These are phyloP conservation scores for Hysterium pulicare DNA, from an alignment of 2,329 filamentous ascomycete genomes.

Conservation along the genomic window DNA sequence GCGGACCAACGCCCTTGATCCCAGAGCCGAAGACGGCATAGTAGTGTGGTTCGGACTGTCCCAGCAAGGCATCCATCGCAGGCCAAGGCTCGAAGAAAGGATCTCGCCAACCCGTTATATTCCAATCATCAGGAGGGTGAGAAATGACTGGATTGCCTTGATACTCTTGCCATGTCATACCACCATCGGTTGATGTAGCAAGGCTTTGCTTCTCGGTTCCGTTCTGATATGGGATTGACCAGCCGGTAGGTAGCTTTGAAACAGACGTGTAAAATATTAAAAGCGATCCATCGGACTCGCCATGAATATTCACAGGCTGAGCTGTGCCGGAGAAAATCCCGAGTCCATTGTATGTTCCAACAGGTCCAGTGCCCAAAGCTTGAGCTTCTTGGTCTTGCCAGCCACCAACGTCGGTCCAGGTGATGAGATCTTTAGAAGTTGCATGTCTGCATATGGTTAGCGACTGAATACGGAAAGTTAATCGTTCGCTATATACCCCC, in stretches of 20 bases:
- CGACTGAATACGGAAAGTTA: slow-evolving; percentile 29
- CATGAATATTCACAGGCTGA: slow-evolving; percentile 47
- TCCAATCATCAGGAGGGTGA: slow-evolving; percentile 42
- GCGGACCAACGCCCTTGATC: slow-evolving; percentile 46
- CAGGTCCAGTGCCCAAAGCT: slow-evolving; percentile 39
- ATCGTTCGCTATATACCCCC: slow-evolving; percentile 26
- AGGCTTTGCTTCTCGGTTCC: slow-evolving; percentile 47
- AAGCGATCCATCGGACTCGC: slow-evolving; percentile 46
- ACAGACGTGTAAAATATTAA: slow-evolving; percentile 49
- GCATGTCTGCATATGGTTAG: slow-evolving; percentile 48
- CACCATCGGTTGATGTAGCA: slow-evolving; percentile 45
- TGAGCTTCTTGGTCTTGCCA: slow-evolving; percentile 45
- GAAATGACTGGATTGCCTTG: slow-evolving; percentile 46
- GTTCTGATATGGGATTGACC: slow-evolving; percentile 42
- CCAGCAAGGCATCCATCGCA: slow-evolving; percentile 43
- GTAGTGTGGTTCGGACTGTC: slow-evolving; percentile 42
- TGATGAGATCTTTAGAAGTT: slow-evolving; percentile 48
- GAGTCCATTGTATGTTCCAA: slow-evolving; percentile 47
- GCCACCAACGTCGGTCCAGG: slow-evolving; percentile 43
- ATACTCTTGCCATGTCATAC: slow-evolving; percentile 47
- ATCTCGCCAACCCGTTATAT: slow-evolving; percentile 42
- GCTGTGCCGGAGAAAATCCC: slow-evolving; percentile 54
- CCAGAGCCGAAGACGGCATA: slow-evolving; percentile 47
- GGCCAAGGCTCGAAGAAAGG: slow-evolving; percentile 39
- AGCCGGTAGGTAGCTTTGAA: slow-evolving; percentile 44